A percentile compares a stretch with the other conserved stretches of the same genome.
These are phyloP conservation scores for Caryopteris hybrid DNA, from an alignment of 305 asterid genomes.

Conservation along the genomic window DNA sequence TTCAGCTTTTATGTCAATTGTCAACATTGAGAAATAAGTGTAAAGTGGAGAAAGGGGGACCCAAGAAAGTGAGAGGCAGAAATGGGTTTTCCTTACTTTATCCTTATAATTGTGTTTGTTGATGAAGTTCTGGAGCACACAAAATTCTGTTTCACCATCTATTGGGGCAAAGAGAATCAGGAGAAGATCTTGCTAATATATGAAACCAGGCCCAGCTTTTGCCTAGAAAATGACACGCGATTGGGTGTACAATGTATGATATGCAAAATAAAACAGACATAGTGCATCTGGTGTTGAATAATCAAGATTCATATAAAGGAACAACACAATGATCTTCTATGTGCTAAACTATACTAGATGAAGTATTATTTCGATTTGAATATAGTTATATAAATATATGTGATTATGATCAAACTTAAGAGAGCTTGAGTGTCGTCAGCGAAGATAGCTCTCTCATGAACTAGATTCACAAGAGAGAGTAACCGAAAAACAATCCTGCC, in stretches of 20 bases:
- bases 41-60: slow-evolving; percentile 17
- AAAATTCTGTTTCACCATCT: slow-evolving; percentile 23
- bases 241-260: no score
- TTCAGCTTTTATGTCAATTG: not conserved
- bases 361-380: not conserved
- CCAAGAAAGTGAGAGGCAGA: slow-evolving; percentile 19
- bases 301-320: no score
- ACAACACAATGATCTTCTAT: no score
- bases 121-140: slow-evolving; percentile 17
- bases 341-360: not conserved
- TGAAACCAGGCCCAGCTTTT: slow-evolving; percentile 27
- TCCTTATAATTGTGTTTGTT: not conserved
- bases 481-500: no score
- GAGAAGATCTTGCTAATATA: slow-evolving; percentile 26
- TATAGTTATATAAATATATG: no score
- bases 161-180: slow-evolving; percentile 33
- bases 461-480: no score
- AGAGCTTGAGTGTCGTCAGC: no score
- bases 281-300: no score
- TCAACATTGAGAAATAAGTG: slow-evolving; percentile 16
- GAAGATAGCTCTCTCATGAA: no score
- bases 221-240: no score
- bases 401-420: no score
- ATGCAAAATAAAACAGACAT: no score
- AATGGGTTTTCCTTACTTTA: slow-evolving; percentile 2